Conservation (phyloP, 2,329 filamentous ascomycete genomes). For the Ascochyta koolunga region DNA sequence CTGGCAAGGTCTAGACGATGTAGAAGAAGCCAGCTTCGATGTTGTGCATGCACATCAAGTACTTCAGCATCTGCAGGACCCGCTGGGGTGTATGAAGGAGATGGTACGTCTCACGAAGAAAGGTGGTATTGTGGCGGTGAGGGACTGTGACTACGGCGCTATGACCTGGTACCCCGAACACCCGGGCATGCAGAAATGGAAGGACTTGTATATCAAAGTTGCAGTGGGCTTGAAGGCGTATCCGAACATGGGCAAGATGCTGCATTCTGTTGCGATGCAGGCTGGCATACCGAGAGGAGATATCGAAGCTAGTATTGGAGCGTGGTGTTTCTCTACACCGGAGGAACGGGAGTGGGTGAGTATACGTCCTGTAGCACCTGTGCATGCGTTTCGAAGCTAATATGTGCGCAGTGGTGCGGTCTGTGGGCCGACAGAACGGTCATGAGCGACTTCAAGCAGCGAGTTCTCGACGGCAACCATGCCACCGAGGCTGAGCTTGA, state of each 20-base stretch:
- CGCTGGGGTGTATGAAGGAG: constrained; percentile 57
- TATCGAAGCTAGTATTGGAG: constrained; percentile 49
- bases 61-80: constrained; percentile 61
- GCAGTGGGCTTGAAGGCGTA: constrained; percentile 41
- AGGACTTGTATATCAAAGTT: constrained; percentile 42
- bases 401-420: constrained; percentile 43
- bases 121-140: constrained; percentile 59
- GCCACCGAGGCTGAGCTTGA: constrained; percentile 49
- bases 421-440: constrained; percentile 48
- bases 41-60: constrained; percentile 66
- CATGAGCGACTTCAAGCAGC: constrained; percentile 45
- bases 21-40: constrained; percentile 56
- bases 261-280: constrained; percentile 48
- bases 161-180: constrained; percentile 50
- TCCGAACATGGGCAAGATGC: constrained; percentile 43
- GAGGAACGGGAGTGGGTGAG: constrained; percentile 42
- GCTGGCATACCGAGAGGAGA: constrained; percentile 48
- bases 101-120: constrained; percentile 61
- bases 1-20: constrained; percentile 52
- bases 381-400: neutral
- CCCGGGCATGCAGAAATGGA: constrained; percentile 43
- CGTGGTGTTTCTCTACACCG: constrained; percentile 51
- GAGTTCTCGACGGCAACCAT: constrained; percentile 46
- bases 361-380: neutral
- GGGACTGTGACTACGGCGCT: constrained; percentile 45